phyloP scores from a whole-genome alignment of 495 filamentous ascomycete genomes.

The Bacidia gigantensis region DNA sequence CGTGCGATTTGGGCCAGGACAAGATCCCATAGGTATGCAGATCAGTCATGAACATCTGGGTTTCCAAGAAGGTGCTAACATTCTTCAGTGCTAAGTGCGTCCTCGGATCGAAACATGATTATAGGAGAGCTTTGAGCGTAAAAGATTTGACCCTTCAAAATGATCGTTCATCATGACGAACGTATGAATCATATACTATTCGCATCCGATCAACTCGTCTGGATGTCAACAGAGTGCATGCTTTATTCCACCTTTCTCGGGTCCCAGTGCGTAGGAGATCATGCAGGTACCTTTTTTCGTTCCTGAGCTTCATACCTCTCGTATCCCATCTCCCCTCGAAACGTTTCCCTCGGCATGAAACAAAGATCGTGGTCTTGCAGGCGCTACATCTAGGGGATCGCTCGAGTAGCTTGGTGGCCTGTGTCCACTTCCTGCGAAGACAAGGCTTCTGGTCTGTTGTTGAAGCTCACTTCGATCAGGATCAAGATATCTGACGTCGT shows the following conservation, averaged over 20 bases:
- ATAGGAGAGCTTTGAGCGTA: conserved; percentile 11
- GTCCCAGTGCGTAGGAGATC: too few species aligned
- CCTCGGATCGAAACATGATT: conserved; percentile 44
- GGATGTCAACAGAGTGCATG: background rate
- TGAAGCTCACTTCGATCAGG: conserved; percentile 8
- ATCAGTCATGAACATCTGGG: background rate
- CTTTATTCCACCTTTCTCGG: too few species aligned
- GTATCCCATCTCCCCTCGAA: background rate
- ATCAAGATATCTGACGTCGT: conserved; percentile 27
- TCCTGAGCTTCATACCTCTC: background rate
- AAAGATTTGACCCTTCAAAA: too few species aligned
- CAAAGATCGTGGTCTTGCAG: background rate
- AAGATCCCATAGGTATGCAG: conserved; percentile 78
- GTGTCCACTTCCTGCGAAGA: conserved; percentile 13
- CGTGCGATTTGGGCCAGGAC: conserved; percentile 71
- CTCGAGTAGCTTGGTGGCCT: conserved; percentile 12
- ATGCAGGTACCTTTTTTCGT: background rate
- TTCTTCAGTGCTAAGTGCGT: conserved; percentile 65
- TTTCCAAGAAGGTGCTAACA: conserved; percentile 17
- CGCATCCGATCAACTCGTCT: background rate
- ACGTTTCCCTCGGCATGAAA: background rate
- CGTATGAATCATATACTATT: too few species aligned
- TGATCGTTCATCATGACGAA: too few species aligned
- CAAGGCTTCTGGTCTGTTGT: conserved; percentile 6
- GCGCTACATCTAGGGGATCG: background rate